A percentile compares a stretch with the other conserved stretches of the same genome.
Conservation (phyloP, 257 asterid species). For the Prunella vulgaris region DNA sequence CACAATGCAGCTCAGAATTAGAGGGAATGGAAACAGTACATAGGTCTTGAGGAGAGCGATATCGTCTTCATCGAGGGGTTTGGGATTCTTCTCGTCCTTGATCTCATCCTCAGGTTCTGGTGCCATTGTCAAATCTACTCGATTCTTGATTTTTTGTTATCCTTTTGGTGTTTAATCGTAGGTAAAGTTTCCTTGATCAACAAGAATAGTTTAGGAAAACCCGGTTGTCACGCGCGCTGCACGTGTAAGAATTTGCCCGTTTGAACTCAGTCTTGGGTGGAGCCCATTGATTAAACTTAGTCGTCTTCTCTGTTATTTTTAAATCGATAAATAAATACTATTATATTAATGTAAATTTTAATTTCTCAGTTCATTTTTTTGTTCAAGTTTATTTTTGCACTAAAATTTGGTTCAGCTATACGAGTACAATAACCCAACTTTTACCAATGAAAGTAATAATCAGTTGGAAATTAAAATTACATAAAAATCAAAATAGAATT, state of each 20-base stretch:
- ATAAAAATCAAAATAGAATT: neutral
- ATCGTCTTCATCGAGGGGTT: constrained; percentile 87
- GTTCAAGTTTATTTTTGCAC: no score
- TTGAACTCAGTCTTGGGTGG: no score
- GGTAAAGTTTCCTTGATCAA: constrained; percentile 25
- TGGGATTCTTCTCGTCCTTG: constrained; percentile 93
- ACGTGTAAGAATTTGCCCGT: no score
- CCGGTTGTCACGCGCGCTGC: neutral
- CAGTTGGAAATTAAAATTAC: neutral
- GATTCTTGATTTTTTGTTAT: neutral
- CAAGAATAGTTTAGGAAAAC: neutral
- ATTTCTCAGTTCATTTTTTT: no score
- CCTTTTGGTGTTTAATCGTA: neutral
- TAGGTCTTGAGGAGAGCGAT: constrained; percentile 92
- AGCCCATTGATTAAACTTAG: no score
- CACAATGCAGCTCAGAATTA: constrained; percentile 9
- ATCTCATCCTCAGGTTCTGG: no score
- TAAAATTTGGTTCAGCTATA: no score
- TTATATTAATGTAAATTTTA: no score
- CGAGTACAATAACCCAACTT: neutral
- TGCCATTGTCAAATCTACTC: constrained; percentile 20
- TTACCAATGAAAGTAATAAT: neutral
- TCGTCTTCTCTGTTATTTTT: no score
- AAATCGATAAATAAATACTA: no score
- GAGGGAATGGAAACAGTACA: constrained; percentile 41